Evolutionary conservation across 1,284 basidiomycete species (phyloP), one percentile per base, ranked within the genome.

Genomic region (Cryptococcus amylolentus): DNA sequence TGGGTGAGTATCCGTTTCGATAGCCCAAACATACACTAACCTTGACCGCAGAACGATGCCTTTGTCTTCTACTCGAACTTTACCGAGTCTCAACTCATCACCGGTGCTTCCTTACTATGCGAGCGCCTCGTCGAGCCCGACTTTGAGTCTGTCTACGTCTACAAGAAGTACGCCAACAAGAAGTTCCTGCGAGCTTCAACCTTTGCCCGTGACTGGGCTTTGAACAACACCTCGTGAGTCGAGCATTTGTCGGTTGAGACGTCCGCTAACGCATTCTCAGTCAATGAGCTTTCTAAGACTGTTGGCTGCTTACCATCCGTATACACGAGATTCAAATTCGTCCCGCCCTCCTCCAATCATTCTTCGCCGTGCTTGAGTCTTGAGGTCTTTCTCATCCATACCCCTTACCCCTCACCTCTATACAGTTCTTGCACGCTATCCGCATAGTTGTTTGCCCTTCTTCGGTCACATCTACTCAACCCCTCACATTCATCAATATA

Each of bases 121-220:
- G 90, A 94, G 75, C 89, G 91, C 72, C 82, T 99, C 37, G 80
- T 84, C 18, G 89, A 93, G 67, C 80, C 84, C 1, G 84, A 84
- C 61, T 98, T 98, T 76, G 83, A 86, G 41, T 82, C 85, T 55
- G 86, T 88, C 69, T 93, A 94, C 77, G 88, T 96, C 37, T 96
- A 86, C 84, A 89, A 89, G 81, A 98, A 99, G 81, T 99, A 98
- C 77, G 86, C 91, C 52, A 86, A 90, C 83, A 95, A 94, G 84
- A 92, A 93, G 80, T 96, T 94, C 84, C 84, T 97, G 72, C 91
- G 93, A 77, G 93, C 81, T 12, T 78, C 76, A 43, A 77, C 79
- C 28, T 83, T 81, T 64, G 81, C 81, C 0, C 64, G 80, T 49
- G 79, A 81, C 65, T 82, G 81, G 80, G 80, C 80, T 13, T 63